Base-by-base conservation (phyloP, 192 early-diverging fungal genomes). In the Dissophora globulifera region DNA sequence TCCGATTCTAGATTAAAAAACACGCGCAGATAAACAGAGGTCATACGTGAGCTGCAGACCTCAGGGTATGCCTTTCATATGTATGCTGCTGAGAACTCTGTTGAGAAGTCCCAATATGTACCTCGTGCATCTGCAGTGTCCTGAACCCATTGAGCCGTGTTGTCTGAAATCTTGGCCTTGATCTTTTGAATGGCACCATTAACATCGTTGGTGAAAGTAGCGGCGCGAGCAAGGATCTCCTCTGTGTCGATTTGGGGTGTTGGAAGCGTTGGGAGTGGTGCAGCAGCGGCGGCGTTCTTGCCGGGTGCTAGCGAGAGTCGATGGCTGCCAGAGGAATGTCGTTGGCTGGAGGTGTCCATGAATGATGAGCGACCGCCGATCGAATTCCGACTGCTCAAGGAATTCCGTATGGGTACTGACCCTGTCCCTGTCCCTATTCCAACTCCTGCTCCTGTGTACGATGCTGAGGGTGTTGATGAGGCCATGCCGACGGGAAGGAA, bases 171-270 rank as follows among this genome's bases (percentile, higher is more conserved):
- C 53, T 48, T 65, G n/a, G 63, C n/a, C 57, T 76, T 76, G 27
- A 61, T 60, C 38, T 56, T 66, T 56, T 76, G 63, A 33, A 60
- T 45, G 16, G 56, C 26, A 25, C 12, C 42, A 52, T 61, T 67
- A 22, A 76, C 17, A 10, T 76, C 72, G 20, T 48, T 76, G 10
- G 45, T 48, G 50, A 76, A 76, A 7, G 63, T 67, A 11, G 48
- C 49, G 0, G 55, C 58, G 9, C 58, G 50, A 1, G 72, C 72
- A 23, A 26, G 22, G 35, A 76, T 43, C 23, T 76, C 72, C 19
- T 76, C 72, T 16, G 48, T 62, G 38, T 76, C 72, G 19, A 76
- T 35, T 25, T 67, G 58, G 3, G 72, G 72, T 16, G 46, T 47
- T 0, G 62, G 56, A 11, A 74, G 47, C 15, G 32, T 10, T 0